Percentiles rank a stretch among this genome's conserved stretches.
phyloP scores from a whole-genome alignment of 2,329 filamentous ascomycete species.

The Lasiodiplodia sp. region DNA sequence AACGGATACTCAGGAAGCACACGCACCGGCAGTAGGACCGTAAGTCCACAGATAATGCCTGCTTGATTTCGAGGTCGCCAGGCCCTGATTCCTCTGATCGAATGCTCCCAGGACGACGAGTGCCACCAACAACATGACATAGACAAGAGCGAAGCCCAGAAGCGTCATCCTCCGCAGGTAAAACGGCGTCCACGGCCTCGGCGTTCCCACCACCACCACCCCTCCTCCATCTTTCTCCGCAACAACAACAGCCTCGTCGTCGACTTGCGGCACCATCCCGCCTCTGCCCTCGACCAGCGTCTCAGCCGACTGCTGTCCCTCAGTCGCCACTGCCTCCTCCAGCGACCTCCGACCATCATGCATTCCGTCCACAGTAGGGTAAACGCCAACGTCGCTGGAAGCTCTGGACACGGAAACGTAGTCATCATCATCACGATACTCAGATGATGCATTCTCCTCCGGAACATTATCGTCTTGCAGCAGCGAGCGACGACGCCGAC shows the following conservation, averaged over 20 bases:
- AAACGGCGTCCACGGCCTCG: not conserved
- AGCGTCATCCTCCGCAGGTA: not conserved
- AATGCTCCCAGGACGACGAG: not conserved
- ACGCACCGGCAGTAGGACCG: not conserved
- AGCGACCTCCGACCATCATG: not conserved
- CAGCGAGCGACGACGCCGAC: not conserved
- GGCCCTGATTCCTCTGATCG: not conserved
- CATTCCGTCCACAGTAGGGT: not conserved
- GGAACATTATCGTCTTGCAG: not conserved
- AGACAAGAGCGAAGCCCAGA: not conserved
- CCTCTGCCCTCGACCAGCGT: not conserved
- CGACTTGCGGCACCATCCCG: not conserved
- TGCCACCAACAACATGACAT: not conserved
- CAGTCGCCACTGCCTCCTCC: not conserved
- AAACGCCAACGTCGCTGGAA: not conserved
- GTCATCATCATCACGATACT: not conserved
- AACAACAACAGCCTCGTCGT: not conserved
- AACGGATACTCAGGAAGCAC: not conserved
- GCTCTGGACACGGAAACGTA: not conserved
- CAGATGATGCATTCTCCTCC: not conserved
- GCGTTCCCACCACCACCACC: not conserved
- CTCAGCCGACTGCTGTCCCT: not conserved
- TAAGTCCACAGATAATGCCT: slow-evolving; percentile 1
- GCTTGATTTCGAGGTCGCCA: not conserved
- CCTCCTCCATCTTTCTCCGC: not conserved